These are phyloP conservation scores for Rhodotorula toruloides DNA, from an alignment of 768 basidiomycete species.

Conservation along the genomic window DNA sequence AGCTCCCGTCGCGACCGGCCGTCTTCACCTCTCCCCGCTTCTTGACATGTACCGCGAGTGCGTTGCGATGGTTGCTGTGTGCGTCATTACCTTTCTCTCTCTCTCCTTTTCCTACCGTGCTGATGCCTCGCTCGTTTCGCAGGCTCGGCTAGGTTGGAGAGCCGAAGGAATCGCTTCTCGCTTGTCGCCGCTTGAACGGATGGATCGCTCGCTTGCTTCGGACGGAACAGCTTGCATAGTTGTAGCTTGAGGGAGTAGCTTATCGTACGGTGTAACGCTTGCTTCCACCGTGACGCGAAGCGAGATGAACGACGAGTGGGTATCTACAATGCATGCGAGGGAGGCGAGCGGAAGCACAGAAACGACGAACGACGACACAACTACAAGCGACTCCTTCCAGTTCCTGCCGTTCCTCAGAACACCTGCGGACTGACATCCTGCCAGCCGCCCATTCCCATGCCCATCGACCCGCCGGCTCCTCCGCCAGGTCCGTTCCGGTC, in stretches of 20 bases:
- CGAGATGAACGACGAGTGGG: no score
- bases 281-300: no score
- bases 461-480: not conserved
- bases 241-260: no score
- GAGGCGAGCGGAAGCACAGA: not conserved
- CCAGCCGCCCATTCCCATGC: not conserved
- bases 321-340: not conserved
- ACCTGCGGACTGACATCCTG: not conserved
- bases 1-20: not conserved
- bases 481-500: constrained; percentile 13
- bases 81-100: not conserved
- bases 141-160: not conserved
- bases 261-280: no score
- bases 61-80: not conserved
- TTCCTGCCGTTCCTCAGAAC: not conserved
- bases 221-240: no score
- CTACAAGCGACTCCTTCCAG: not conserved
- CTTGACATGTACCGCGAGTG: constrained; percentile 1
- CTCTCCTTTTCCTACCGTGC: not conserved
- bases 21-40: constrained; percentile 20
- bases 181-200: not conserved
- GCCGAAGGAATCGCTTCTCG: not conserved
- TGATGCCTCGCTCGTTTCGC: not conserved
- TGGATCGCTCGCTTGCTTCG: no score
- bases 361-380: not conserved